phyloP scores from a whole-genome alignment of 2,329 filamentous ascomycete species.

The Aureobasidium vineae region DNA sequence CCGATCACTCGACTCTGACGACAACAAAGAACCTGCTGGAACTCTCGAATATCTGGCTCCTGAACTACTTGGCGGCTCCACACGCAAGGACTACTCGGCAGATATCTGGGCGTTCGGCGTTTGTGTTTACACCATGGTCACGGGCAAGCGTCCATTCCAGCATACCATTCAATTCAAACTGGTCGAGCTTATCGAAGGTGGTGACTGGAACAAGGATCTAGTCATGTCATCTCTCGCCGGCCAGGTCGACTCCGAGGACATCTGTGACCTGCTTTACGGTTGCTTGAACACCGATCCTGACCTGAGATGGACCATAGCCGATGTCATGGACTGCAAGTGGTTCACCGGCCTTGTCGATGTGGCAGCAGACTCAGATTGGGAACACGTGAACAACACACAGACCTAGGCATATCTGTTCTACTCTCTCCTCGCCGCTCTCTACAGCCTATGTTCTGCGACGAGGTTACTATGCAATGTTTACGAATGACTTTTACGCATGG shows the following conservation, averaged over 20 bases:
- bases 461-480: not conserved
- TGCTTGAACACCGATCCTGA: slow-evolving; percentile 59
- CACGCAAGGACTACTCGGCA: slow-evolving; percentile 54
- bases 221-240: slow-evolving; percentile 47
- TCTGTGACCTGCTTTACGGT: slow-evolving; percentile 57
- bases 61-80: slow-evolving; percentile 46
- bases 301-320: slow-evolving; percentile 56
- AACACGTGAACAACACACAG: slow-evolving; percentile 3
- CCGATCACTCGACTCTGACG: slow-evolving; percentile 48
- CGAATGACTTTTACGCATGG: not conserved
- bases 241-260: slow-evolving; percentile 45
- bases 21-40: slow-evolving; percentile 47
- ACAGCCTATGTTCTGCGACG: not conserved
- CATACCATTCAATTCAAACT: slow-evolving; percentile 59
- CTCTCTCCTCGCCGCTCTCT: not conserved
- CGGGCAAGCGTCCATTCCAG: slow-evolving; percentile 62
- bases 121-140: slow-evolving; percentile 60
- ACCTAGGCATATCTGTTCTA: not conserved
- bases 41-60: slow-evolving; percentile 58
- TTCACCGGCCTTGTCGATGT: slow-evolving; percentile 38
- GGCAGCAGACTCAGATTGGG: slow-evolving; percentile 20
- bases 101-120: slow-evolving; percentile 69
- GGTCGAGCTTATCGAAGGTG: slow-evolving; percentile 58
- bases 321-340: slow-evolving; percentile 57
- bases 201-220: slow-evolving; percentile 57